A percentile compares a stretch with the other conserved stretches of the same genome.
Conservation (phyloP, 2,329 filamentous ascomycete species). For the Phialemonium atrogriseum region DNA sequence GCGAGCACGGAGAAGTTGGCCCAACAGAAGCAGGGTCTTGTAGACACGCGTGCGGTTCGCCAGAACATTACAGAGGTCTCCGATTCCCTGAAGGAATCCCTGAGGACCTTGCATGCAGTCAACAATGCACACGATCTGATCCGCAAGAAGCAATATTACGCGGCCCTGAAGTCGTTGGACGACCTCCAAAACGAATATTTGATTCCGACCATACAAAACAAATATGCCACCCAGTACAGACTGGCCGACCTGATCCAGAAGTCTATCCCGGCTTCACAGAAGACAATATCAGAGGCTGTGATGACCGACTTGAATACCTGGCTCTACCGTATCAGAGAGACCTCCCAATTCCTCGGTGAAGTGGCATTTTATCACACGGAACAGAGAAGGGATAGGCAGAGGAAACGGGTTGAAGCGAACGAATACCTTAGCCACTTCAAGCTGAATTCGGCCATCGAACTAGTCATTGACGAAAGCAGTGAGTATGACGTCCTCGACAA, state of each 20-base stretch:
- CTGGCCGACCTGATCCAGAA: conserved; percentile 94
- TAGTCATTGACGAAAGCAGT: conserved; percentile 90
- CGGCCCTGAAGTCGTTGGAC: conserved; percentile 84
- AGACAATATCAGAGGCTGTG: conserved; percentile 88
- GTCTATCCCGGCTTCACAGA: conserved; percentile 87
- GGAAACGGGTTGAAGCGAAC: conserved; percentile 70
- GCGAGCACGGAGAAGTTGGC: conserved; percentile 89
- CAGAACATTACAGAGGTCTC: conserved; percentile 95
- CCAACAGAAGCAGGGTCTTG: conserved; percentile 86
- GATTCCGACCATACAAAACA: conserved; percentile 60
- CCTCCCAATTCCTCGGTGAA: conserved; percentile 90
- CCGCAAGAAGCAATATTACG: conserved; percentile 90
- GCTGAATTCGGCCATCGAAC: conserved; percentile 89
- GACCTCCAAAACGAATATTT: conserved; percentile 95
- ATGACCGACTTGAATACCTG: conserved; percentile 97
- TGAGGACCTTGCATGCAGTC: conserved; percentile 85
- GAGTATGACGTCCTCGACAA: conserved; percentile 95
- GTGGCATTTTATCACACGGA: conserved; percentile 96
- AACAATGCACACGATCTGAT: conserved; percentile 92
- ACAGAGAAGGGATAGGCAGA: conserved; percentile 72
- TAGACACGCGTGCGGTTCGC: conserved; percentile 83
- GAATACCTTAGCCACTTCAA: conserved; percentile 75
- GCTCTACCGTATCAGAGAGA: conserved; percentile 91
- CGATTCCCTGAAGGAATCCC: conserved; percentile 78
- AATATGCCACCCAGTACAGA: conserved; percentile 89